These are phyloP conservation scores for Oemleria cerasiformis DNA, from an alignment of 306 rosid species.

Conservation along the genomic window DNA sequence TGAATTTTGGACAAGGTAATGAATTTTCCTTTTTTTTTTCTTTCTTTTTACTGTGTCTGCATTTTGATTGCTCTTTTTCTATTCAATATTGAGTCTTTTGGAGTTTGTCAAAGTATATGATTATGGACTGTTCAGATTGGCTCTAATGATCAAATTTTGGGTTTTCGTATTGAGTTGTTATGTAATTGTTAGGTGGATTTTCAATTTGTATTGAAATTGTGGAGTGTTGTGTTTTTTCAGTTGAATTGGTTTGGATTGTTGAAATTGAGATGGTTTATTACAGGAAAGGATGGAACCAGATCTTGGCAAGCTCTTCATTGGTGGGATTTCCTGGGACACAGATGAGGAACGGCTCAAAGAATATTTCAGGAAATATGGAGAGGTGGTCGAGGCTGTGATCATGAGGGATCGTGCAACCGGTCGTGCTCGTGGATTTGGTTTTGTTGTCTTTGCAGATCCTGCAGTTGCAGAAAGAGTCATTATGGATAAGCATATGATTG, in stretches of 20 bases:
- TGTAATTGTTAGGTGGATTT: slow-evolving; percentile 10
- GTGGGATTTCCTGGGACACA: slow-evolving; percentile 98
- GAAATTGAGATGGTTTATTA: slow-evolving; percentile 39
- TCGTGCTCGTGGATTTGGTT: slow-evolving; percentile 95
- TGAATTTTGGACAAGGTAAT: slow-evolving; percentile 52
- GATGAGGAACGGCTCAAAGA: slow-evolving; percentile 89
- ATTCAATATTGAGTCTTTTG: slow-evolving; percentile 30
- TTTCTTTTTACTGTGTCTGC: slow-evolving; percentile 34
- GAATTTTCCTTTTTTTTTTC: slow-evolving; percentile 17
- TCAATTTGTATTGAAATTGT: slow-evolving; percentile 34
- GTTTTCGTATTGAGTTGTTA: slow-evolving; percentile 31
- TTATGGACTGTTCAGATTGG: slow-evolving; percentile 29
- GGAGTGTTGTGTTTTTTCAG: background rate
- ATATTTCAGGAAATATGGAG: slow-evolving; percentile 75
- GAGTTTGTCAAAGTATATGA: slow-evolving; percentile 9
- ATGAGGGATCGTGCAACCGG: slow-evolving; percentile 96
- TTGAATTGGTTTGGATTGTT: slow-evolving; percentile 23
- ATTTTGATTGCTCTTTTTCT: slow-evolving; percentile 45
- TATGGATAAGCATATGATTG: slow-evolving; percentile 83
- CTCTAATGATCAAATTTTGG: slow-evolving; percentile 23
- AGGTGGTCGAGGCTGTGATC: slow-evolving; percentile 92
- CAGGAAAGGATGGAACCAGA: slow-evolving; percentile 80
- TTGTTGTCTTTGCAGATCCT: slow-evolving; percentile 84
- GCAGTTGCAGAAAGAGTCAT: slow-evolving; percentile 80
- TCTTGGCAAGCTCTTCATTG: slow-evolving; percentile 98